Percentiles rank a stretch among this genome's conserved stretches.
Conservation (phyloP, 202 grass and related monocot species). For the Bolboschoenoplectus hybrid region DNA sequence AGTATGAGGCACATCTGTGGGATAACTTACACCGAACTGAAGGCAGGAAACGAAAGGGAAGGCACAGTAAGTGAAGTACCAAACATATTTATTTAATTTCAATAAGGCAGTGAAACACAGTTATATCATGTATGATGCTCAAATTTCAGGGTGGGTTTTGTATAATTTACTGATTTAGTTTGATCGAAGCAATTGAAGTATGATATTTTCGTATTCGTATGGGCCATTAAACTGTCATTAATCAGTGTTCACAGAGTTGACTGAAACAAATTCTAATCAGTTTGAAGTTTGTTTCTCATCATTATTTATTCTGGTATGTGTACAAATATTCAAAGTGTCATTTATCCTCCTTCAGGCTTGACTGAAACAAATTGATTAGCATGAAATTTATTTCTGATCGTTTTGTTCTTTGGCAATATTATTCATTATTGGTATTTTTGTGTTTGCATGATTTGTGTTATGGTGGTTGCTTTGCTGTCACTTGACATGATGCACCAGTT, state of each 20-base stretch:
- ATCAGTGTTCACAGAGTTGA: not conserved
- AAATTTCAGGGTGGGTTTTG: not conserved
- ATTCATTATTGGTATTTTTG: constrained; percentile 35
- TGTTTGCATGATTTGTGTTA: constrained; percentile 39
- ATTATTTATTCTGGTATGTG: not conserved
- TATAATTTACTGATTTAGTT: not conserved
- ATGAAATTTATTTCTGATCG: not conserved
- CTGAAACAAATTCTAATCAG: not conserved
- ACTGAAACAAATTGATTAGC: constrained; percentile 3
- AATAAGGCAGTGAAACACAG: not conserved
- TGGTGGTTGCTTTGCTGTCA: constrained; percentile 47
- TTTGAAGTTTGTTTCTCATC: not conserved
- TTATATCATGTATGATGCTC: not conserved
- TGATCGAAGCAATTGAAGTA: not conserved
- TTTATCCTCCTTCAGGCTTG: constrained; percentile 19
- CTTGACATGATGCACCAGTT: constrained; percentile 56
- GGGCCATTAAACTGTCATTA: not conserved
- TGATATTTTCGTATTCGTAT: not conserved
- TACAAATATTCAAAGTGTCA: not conserved
- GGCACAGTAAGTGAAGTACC: constrained; percentile 59
- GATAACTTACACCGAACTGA: constrained; percentile 76
- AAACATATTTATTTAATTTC: not conserved
- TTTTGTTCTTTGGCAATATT: constrained; percentile 1
- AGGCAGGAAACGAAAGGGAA: constrained; percentile 90
- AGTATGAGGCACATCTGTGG: constrained; percentile 93